Conservation (phyloP, 805 yeast genomes). For the Cyberlindnera sargentensis region DNA sequence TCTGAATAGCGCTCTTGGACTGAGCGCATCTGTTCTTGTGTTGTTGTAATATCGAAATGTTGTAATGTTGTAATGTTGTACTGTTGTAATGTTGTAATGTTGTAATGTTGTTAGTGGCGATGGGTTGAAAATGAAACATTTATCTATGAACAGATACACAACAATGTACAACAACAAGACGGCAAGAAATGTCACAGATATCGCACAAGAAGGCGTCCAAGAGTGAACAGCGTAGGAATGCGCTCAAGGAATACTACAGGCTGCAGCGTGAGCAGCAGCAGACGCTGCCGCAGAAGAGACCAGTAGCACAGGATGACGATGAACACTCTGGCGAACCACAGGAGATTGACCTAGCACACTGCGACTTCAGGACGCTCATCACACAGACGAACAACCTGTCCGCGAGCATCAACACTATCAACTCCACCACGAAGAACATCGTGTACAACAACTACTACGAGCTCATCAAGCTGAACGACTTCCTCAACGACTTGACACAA, state of each 20-base stretch:
- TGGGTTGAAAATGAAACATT: background rate
- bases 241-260: constrained; percentile 36
- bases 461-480: constrained; percentile 57
- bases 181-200: constrained; percentile 2
- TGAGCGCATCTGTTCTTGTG: constrained; percentile 12
- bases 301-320: constrained; percentile 3
- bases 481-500: constrained; percentile 34
- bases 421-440: constrained; percentile 59
- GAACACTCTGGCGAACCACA: constrained; percentile 22
- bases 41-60: constrained; percentile 18
- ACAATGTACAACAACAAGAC: constrained; percentile 1
- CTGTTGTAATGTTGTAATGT: too few species aligned
- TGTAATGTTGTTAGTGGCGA: background rate
- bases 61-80: background rate
- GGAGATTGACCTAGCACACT: constrained; percentile 23
- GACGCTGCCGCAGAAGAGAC: background rate
- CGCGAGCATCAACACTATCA: constrained; percentile 42
- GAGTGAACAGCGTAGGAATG: constrained; percentile 29
- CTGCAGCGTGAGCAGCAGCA: constrained; percentile 26
- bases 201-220: constrained; percentile 18
- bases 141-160: background rate
- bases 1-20: constrained; percentile 2
- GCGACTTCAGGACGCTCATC: constrained; percentile 28
- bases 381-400: constrained; percentile 34
- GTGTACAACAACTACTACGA: constrained; percentile 74